Evolutionary conservation across 1,284 basidiomycete species (phyloP).

Genomic region (Melampsora americana): DNA sequence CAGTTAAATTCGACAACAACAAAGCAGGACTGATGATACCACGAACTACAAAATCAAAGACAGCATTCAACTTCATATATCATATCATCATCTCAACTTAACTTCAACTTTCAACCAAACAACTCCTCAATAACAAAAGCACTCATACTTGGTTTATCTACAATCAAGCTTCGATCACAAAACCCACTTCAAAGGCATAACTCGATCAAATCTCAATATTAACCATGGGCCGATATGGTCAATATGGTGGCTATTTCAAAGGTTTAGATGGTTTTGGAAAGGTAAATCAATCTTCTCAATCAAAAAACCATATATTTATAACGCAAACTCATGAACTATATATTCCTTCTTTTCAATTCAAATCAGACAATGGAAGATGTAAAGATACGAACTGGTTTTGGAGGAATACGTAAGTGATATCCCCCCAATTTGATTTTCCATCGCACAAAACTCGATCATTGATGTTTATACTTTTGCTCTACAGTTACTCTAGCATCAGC

Average conservation of each 20-base stretch:
- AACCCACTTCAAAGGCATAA: too few species aligned
- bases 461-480: not conserved
- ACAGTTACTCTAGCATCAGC: conserved; percentile 81
- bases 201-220: not conserved
- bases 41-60: too few species aligned
- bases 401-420: conserved; percentile 71
- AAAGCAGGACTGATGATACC: too few species aligned
- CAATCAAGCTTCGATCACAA: too few species aligned
- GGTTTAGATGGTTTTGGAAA: conserved; percentile 94
- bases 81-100: not conserved
- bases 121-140: not conserved
- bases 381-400: conserved; percentile 91
- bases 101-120: not conserved
- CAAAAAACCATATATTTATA: not conserved
- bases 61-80: too few species aligned
- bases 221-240: conserved; percentile 35
- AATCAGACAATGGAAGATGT: conserved; percentile 93
- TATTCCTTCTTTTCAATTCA: conserved; percentile 23
- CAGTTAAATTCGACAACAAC: too few species aligned
- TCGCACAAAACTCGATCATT: conserved; percentile 28
- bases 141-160: not conserved
- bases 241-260: conserved; percentile 49
- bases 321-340: not conserved
- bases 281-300: conserved; percentile 59
- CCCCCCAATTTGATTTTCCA: conserved; percentile 2